Evolutionary conservation across 169 alveolate genomes (phyloP), one percentile per base, ranked within the genome.

Genomic region (Plasmodium gaboni): DNA sequence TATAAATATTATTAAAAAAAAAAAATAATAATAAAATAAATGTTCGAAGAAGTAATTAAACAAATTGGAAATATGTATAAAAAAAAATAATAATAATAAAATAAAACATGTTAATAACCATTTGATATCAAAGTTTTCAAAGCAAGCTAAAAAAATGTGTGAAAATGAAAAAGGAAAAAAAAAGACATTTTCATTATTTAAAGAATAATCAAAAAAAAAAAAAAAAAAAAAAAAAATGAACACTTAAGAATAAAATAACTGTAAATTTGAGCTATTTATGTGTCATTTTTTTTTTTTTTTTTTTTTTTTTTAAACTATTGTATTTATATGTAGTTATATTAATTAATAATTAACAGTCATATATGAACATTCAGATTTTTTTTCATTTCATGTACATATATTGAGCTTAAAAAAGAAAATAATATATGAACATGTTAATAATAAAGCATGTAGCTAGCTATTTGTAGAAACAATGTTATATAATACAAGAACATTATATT

Each of bases 361-460:
- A 38, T 50, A 48, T 64, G 12, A 19, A 2, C 61, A n/a, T 51
- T 10, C 22, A 55, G 22, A 28, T 22, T 6, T 22, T 6, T 60
- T 22, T 46, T 60, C 19, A 10, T 22, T 42, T 74, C 46, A 38
- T 38, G 46, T 38, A 38, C 46, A 38, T 38, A 38, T 38, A 38
- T 38, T 38, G 46, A 38, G 46, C 46, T 38, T 38, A 38, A 38
- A 38, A 38, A 3, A 9, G 5, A 38, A 38, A 38, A 38, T 38
- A 38, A 5, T 38, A 38, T 38, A 38, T 38, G 46, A 38, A 38
- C 46, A 65, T 13, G 50, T 15, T n/a, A 48, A 65, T 38, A 65
- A n/a, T 65, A 10, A n/a, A 53, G 59, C 55, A 24, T 51, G n/a
- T 78, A 51, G 89, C 89, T 78, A 78, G 89, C 89, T 78, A 28